Conservation (phyloP, 2,329 filamentous ascomycete species). For the Ciborinia camelliae region DNA sequence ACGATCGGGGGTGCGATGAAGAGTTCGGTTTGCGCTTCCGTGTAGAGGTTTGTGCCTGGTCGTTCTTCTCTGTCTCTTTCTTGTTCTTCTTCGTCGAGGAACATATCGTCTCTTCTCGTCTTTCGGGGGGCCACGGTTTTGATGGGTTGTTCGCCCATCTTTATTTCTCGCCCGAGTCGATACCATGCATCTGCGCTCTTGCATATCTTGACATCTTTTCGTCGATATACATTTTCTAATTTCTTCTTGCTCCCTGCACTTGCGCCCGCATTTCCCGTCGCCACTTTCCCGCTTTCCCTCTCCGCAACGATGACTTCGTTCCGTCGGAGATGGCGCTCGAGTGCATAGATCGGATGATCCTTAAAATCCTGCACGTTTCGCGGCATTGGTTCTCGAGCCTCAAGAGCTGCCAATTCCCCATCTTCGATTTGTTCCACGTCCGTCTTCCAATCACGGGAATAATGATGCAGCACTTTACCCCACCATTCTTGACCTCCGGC, state of each 20-base stretch:
- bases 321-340: conserved; percentile 78
- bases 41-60: conserved; percentile 57
- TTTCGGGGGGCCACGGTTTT: conserved; percentile 62
- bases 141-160: conserved; percentile 72
- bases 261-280: conserved; percentile 55
- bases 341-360: conserved; percentile 75
- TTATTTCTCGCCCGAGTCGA: conserved; percentile 76
- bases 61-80: conserved; percentile 42
- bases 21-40: conserved; percentile 61
- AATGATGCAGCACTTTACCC: conserved; percentile 49
- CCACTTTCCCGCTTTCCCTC: conserved; percentile 72
- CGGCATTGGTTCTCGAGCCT: conserved; percentile 78
- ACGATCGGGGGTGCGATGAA: conserved; percentile 76
- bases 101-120: conserved; percentile 41
- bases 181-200: conserved; percentile 88
- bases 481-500: conserved; percentile 52
- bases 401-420: conserved; percentile 66
- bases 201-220: conserved; percentile 74
- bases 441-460: conserved; percentile 42
- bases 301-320: conserved; percentile 76
- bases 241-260: conserved; percentile 35
- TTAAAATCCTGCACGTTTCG: conserved; percentile 85
- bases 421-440: conserved; percentile 84
- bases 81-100: too few relatives aligned
- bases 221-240: conserved; percentile 77